phyloP scores from a whole-genome alignment of 495 filamentous ascomycete species.

The Penicillium daleae region DNA sequence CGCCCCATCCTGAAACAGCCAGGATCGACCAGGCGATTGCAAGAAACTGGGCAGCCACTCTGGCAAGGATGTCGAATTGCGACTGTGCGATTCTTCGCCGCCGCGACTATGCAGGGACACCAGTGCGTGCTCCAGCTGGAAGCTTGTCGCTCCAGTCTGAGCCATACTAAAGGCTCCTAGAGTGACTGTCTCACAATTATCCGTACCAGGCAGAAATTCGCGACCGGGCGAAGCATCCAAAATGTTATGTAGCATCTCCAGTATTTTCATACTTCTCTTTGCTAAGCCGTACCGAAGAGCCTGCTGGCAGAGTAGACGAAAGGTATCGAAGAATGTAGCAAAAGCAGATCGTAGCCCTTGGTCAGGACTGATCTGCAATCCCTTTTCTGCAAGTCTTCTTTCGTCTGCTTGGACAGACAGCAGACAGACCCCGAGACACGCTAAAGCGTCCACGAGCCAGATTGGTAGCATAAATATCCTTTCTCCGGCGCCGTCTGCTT shows the following conservation, averaged over 20 bases:
- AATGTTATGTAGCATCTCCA: constrained; percentile 19
- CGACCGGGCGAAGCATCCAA: constrained; percentile 2
- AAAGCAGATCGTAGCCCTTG: constrained; percentile 13
- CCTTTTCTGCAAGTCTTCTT: constrained; percentile 8
- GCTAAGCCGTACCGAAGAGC: constrained; percentile 16
- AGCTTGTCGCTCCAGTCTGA: not conserved
- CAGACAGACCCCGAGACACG: constrained; percentile 21
- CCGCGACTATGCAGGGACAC: constrained; percentile 18
- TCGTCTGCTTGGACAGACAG: constrained; percentile 23
- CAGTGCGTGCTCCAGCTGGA: constrained; percentile 22
- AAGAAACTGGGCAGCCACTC: constrained; percentile 24
- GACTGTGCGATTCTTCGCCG: constrained; percentile 1
- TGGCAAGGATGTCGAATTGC: constrained; percentile 9
- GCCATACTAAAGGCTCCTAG: not conserved
- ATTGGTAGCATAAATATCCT: constrained; percentile 19
- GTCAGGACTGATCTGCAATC: constrained; percentile 17
- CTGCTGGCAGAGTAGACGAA: constrained; percentile 16
- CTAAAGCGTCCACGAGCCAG: constrained; percentile 18
- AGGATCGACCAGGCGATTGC: constrained; percentile 19
- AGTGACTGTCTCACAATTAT: not conserved
- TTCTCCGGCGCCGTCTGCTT: constrained; percentile 11
- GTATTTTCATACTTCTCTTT: constrained; percentile 13
- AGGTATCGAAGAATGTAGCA: constrained; percentile 14
- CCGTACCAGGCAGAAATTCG: not conserved
- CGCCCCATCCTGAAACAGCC: constrained; percentile 19